Evolutionary conservation across 129 eudicot genomes (phyloP).

Genomic region (Flaveria ramosissima): DNA sequence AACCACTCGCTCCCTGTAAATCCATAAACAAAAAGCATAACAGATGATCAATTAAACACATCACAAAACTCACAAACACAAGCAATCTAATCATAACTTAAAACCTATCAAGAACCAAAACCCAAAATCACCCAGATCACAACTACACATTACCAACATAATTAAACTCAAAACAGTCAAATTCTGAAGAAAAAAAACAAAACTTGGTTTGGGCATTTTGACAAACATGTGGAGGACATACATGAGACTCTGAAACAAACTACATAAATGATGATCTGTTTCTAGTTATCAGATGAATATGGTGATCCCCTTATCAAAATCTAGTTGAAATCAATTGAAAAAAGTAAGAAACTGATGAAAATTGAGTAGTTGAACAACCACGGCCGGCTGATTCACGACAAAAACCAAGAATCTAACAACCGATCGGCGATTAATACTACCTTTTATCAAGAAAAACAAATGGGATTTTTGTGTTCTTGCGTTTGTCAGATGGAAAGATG

Average conservation of each 20-base stretch:
- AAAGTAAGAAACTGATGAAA: conserved; percentile 25
- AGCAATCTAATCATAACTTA: conserved; percentile 16
- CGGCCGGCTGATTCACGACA: conserved; percentile 39
- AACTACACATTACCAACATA: conserved; percentile 7
- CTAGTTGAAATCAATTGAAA: background rate
- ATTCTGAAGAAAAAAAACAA: background rate
- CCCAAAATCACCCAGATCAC: conserved; percentile 5
- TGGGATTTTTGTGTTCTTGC: conserved; percentile 19
- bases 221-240: conserved; percentile 21
- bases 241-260: conserved; percentile 24
- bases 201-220: background rate
- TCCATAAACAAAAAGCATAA: background rate
- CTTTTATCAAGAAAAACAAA: conserved; percentile 8
- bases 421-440: conserved; percentile 31
- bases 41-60: background rate
- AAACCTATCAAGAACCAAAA: conserved; percentile 6
- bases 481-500: conserved; percentile 8
- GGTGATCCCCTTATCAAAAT: conserved; percentile 9
- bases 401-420: conserved; percentile 26
- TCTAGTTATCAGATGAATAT: background rate
- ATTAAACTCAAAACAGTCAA: background rate
- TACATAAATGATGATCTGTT: background rate
- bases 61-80: conserved; percentile 7
- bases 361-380: conserved; percentile 31
- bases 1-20: conserved; percentile 37